These are phyloP conservation scores for Termitomyces sp. DNA, from an alignment of 768 basidiomycete species.

Conservation along the genomic window DNA sequence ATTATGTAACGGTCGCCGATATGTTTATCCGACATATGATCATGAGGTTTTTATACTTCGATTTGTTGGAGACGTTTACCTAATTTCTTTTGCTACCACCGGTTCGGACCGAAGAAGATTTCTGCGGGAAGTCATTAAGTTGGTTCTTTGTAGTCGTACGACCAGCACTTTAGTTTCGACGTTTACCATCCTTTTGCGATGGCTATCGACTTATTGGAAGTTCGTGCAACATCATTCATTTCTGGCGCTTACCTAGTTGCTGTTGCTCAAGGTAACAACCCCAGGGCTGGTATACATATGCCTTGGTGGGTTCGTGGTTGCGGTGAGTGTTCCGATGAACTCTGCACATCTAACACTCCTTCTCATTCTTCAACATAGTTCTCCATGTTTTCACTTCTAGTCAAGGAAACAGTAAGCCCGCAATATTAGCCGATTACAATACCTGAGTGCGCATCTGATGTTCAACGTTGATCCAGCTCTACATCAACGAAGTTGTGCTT, in stretches of 20 bases:
- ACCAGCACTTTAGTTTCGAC: background rate
- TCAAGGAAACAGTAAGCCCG: slow-evolving; percentile 68
- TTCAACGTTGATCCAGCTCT: slow-evolving; percentile 44
- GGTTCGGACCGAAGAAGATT: too few relatives aligned
- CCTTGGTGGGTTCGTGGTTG: slow-evolving; percentile 44
- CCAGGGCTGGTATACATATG: slow-evolving; percentile 58
- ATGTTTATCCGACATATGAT: too few relatives aligned
- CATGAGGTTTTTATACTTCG: too few relatives aligned
- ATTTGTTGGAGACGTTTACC: too few relatives aligned
- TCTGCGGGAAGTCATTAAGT: too few relatives aligned
- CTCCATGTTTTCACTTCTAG: slow-evolving; percentile 76
- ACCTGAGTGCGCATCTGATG: background rate
- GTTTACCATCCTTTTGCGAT: background rate
- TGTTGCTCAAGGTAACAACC: slow-evolving; percentile 41
- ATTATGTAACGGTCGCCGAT: too few relatives aligned
- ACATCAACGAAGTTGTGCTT: slow-evolving; percentile 91
- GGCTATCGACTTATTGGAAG: slow-evolving; percentile 25
- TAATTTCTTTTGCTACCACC: too few relatives aligned
- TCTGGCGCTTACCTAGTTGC: slow-evolving; percentile 20
- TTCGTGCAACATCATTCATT: slow-evolving; percentile 17
- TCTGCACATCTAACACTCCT: slow-evolving; percentile 9
- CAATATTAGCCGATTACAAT: background rate
- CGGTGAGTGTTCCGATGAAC: slow-evolving; percentile 3
- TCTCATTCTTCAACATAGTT: slow-evolving; percentile 45
- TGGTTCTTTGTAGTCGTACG: too few relatives aligned